Evolutionary conservation across 2,329 filamentous ascomycete genomes (phyloP).

Genomic region (Aspergillus transmontanensis): DNA sequence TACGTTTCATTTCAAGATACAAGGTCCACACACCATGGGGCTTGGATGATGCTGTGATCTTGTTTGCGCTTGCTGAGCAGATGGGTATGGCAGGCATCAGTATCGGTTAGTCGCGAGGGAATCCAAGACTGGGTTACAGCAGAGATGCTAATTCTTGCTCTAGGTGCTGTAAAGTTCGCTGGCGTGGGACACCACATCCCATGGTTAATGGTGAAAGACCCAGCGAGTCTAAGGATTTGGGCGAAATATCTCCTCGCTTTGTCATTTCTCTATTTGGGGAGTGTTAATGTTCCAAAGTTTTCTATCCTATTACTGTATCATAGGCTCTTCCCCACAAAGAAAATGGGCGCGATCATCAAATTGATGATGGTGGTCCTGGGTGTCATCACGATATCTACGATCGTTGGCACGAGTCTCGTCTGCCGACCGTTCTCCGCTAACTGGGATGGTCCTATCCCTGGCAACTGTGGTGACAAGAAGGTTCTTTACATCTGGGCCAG

Average conservation of each 20-base stretch:
- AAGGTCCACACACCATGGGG: background rate
- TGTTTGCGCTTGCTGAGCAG: background rate
- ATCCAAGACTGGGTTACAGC: background rate
- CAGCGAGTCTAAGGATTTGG: background rate
- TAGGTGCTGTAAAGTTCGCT: background rate
- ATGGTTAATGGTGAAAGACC: background rate
- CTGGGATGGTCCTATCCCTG: background rate
- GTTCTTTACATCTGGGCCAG: constrained; percentile 23
- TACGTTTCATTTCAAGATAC: background rate
- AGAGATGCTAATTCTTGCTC: background rate
- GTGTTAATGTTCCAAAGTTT: background rate
- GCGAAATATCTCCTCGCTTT: background rate
- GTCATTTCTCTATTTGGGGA: background rate
- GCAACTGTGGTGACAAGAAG: background rate
- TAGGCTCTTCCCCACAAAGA: background rate
- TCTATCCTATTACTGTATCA: background rate
- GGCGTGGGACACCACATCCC: background rate
- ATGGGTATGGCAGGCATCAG: background rate
- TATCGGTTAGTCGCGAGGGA: background rate
- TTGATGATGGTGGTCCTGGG: background rate
- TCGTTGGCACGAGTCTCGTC: background rate
- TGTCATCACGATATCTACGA: background rate
- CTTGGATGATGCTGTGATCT: background rate
- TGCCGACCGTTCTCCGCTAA: background rate
- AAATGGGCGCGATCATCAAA: background rate